phyloP scores from a whole-genome alignment of 2,329 filamentous ascomycete species.

The Tolypocladium sp. region DNA sequence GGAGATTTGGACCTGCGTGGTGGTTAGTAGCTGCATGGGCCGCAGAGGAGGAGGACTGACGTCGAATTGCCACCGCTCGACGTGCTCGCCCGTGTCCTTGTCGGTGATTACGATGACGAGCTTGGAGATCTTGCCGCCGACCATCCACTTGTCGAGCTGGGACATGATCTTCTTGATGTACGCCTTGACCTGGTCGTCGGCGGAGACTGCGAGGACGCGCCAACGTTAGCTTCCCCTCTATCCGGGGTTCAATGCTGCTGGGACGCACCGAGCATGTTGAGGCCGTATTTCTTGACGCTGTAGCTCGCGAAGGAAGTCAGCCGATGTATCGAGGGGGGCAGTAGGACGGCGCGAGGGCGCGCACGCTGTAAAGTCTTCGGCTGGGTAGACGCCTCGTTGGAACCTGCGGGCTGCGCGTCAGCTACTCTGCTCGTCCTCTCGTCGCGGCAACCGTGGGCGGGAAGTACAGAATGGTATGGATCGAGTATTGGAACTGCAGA shows the following conservation, averaged over 20 bases:
- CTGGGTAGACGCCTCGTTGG: slow-evolving; percentile 77
- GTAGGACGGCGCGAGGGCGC: slow-evolving; percentile 16
- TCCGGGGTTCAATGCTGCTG: background rate
- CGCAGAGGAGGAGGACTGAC: slow-evolving; percentile 35
- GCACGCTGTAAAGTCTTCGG: slow-evolving; percentile 91
- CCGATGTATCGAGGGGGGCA: background rate
- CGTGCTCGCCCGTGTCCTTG: slow-evolving; percentile 92
- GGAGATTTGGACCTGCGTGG: slow-evolving; percentile 14
- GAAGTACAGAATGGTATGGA: slow-evolving; percentile 84
- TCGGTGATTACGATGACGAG: slow-evolving; percentile 93
- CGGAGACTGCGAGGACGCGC: slow-evolving; percentile 51
- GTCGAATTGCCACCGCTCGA: slow-evolving; percentile 98
- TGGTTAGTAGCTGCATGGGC: slow-evolving; percentile 1
- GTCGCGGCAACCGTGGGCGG: background rate
- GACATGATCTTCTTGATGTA: slow-evolving; percentile 99
- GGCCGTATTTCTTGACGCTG: slow-evolving; percentile 92
- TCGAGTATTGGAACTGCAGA: slow-evolving; percentile 84
- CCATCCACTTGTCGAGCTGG: slow-evolving; percentile 96
- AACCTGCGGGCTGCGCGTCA: slow-evolving; percentile 46
- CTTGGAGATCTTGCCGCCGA: slow-evolving; percentile 92
- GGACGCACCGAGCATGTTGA: slow-evolving; percentile 77
- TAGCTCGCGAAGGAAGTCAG: background rate
- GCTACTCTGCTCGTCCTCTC: slow-evolving; percentile 1
- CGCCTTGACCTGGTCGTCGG: slow-evolving; percentile 95
- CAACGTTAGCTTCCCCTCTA: slow-evolving; percentile 4